Conservation (phyloP, 2,329 filamentous ascomycete genomes). For the Cadophora luteo-olivacea region DNA sequence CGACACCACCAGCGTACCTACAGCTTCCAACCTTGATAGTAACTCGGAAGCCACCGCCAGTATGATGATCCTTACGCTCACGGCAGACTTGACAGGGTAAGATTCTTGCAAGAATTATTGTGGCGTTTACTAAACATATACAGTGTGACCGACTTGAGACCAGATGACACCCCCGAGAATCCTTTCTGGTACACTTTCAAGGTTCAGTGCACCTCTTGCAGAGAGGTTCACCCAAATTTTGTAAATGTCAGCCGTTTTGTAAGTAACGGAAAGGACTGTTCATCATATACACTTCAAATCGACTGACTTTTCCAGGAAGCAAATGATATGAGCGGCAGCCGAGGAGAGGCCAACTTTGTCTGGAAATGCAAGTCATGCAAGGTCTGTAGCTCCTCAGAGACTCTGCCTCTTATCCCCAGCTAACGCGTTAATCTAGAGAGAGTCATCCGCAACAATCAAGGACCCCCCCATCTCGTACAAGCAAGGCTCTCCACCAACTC, state of each 20-base stretch:
- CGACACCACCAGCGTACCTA: background rate
- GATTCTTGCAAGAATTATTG: conserved; percentile 33
- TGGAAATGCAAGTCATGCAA: conserved; percentile 99
- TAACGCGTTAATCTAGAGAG: conserved; percentile 60
- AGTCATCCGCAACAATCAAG: conserved; percentile 86
- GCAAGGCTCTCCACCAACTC: conserved; percentile 73
- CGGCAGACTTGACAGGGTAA: conserved; percentile 74
- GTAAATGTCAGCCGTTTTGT: conserved; percentile 90
- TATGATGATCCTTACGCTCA: conserved; percentile 71
- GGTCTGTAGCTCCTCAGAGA: conserved; percentile 53
- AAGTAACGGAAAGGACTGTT: background rate
- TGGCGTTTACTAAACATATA: conserved; percentile 18
- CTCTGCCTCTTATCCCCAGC: background rate
- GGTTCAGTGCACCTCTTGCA: conserved; percentile 97
- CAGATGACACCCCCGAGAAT: conserved; percentile 78
- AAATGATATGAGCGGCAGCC: conserved; percentile 90
- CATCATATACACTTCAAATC: background rate
- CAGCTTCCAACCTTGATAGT: conserved; percentile 13
- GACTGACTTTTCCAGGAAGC: conserved; percentile 64
- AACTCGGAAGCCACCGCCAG: conserved; percentile 18
- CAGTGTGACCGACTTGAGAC: conserved; percentile 89
- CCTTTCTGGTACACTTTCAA: conserved; percentile 98
- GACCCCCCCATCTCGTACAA: conserved; percentile 75
- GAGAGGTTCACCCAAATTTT: conserved; percentile 86
- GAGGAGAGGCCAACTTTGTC: conserved; percentile 98